phyloP scores from a whole-genome alignment of 805 yeast genomes.

The Ascoidea asiatica region DNA sequence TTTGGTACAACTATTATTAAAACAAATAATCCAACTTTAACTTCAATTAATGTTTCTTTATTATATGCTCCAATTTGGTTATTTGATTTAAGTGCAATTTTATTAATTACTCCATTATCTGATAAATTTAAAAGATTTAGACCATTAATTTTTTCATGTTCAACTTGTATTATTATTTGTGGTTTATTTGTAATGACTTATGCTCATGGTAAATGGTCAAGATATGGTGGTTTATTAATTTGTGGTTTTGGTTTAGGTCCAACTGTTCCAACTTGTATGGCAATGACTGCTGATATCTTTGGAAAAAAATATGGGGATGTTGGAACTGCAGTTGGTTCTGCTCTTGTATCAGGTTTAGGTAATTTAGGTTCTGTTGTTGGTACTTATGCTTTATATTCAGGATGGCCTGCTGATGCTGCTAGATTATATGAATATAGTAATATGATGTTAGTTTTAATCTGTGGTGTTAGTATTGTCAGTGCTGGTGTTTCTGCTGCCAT shows the following conservation, averaged over 20 bases:
- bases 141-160: conserved; percentile 45
- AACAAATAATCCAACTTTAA: conserved; percentile 45
- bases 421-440: conserved; percentile 56
- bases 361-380: conserved; percentile 78
- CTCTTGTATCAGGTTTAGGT: conserved; percentile 76
- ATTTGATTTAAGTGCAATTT: conserved; percentile 65
- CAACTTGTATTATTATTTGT: conserved; percentile 54
- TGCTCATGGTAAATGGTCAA: conserved; percentile 61
- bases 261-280: conserved; percentile 80
- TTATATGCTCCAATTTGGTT: conserved; percentile 87
- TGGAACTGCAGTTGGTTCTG: conserved; percentile 74
- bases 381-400: conserved; percentile 73
- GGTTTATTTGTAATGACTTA: conserved; percentile 70
- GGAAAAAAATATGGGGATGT: conserved; percentile 63
- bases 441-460: conserved; percentile 71
- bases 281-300: conserved; percentile 70
- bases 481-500: conserved; percentile 15
- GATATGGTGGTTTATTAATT: conserved; percentile 68
- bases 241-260: conserved; percentile 86
- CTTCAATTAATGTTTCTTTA: conserved; percentile 58
- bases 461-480: conserved; percentile 58
- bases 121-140: conserved; percentile 51
- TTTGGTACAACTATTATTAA: conserved; percentile 70
- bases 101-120: conserved; percentile 67
- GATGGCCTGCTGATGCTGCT: conserved; percentile 71